Percentiles rank a stretch among this genome's conserved stretches.
Evolutionary conservation across 2,329 filamentous ascomycete species (phyloP).

Genomic region (Zasmidium angulare): DNA sequence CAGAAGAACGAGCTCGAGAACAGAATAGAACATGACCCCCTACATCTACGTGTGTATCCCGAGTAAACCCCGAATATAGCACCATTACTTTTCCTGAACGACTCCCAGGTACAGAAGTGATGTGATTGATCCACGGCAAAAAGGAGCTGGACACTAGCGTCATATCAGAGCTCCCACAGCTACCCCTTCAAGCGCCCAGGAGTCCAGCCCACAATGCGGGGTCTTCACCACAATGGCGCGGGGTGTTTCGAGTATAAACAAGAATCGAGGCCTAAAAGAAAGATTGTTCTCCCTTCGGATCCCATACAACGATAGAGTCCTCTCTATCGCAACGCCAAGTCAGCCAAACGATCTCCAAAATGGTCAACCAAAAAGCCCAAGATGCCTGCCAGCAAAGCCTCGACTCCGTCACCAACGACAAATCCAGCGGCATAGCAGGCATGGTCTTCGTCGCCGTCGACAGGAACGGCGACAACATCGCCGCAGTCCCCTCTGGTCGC

Average conservation of each 20-base stretch:
- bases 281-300: no score
- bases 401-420: constrained; percentile 32
- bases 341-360: background rate
- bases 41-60: no score
- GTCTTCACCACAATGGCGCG: background rate
- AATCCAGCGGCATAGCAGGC: constrained; percentile 39
- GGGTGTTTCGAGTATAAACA: background rate
- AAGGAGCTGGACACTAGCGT: background rate
- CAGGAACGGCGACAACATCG: constrained; percentile 44
- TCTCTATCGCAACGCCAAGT: background rate
- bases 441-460: constrained; percentile 47
- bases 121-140: background rate
- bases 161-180: background rate
- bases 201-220: background rate
- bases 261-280: background rate
- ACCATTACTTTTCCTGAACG: no score
- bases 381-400: constrained; percentile 39
- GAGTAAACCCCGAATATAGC: no score
- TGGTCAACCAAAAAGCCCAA: constrained; percentile 31
- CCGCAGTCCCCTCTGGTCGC: constrained; percentile 44
- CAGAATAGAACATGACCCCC: no score
- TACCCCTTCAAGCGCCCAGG: background rate
- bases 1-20: no score
- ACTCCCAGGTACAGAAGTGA: background rate
- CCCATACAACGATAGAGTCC: background rate